Percentiles rank a stretch among this genome's conserved stretches.
These are phyloP conservation scores for Neonectria neomacrospora DNA, from an alignment of 2,329 filamentous ascomycete genomes.

Conservation along the genomic window DNA sequence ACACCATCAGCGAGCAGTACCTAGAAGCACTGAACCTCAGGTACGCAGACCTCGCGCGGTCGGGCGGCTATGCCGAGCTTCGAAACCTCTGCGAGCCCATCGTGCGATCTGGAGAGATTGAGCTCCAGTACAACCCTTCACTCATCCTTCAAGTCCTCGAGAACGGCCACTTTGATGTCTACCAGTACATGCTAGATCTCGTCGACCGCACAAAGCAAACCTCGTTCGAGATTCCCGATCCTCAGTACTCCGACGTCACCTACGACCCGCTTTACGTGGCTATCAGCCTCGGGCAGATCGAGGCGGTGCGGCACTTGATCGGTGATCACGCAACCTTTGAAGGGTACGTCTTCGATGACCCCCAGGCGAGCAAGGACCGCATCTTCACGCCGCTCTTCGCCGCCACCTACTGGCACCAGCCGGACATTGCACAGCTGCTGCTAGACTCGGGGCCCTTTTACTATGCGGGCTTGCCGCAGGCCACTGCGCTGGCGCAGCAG, in stretches of 20 bases:
- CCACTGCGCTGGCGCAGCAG: constrained; percentile 36
- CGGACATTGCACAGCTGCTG: constrained; percentile 39
- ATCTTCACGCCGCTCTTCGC: constrained; percentile 46
- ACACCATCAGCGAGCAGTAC: constrained; percentile 29
- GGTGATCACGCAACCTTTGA: constrained; percentile 35
- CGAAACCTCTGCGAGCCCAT: constrained; percentile 45
- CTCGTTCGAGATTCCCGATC: constrained; percentile 14
- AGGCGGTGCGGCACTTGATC: constrained; percentile 31
- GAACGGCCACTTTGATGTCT: constrained; percentile 38
- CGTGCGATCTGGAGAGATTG: constrained; percentile 42
- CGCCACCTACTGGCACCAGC: constrained; percentile 44
- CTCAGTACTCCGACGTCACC: constrained; percentile 41
- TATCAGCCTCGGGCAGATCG: constrained; percentile 43
- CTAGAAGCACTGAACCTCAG: constrained; percentile 35
- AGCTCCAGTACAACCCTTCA: constrained; percentile 35
- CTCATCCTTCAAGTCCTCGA: constrained; percentile 44
- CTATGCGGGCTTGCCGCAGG: constrained; percentile 33
- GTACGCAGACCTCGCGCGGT: constrained; percentile 40
- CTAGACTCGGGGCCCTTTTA: constrained; percentile 36
- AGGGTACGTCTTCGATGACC: constrained; percentile 35
- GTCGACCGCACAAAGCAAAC: constrained; percentile 40
- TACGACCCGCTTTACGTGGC: constrained; percentile 45
- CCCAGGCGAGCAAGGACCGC: constrained; percentile 14
- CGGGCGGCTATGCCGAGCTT: constrained; percentile 40
- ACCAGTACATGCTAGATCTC: constrained; percentile 44